Evolutionary conservation across 441 rosid genomes (phyloP).

Genomic region (Erodium chrysanthum): DNA sequence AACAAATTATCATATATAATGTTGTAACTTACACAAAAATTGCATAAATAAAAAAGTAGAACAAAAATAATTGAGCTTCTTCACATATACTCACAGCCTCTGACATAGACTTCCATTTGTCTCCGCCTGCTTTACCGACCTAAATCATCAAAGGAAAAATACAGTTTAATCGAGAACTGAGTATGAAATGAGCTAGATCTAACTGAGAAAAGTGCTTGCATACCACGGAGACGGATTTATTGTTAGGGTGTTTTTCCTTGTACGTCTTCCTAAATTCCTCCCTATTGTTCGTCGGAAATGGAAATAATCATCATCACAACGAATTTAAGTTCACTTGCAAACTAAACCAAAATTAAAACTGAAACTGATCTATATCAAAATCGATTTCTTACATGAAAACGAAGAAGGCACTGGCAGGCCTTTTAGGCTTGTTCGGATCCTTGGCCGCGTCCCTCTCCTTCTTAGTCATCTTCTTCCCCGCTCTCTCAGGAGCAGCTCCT

Average conservation of each 20-base stretch:
- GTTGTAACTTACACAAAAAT: neutral
- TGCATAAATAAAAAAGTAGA: neutral
- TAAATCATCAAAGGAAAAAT: conserved; percentile 1
- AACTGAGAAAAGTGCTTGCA: conserved; percentile 15
- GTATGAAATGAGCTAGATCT: neutral
- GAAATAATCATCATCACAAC: neutral
- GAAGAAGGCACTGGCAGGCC: conserved; percentile 65
- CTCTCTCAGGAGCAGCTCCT: conserved; percentile 33
- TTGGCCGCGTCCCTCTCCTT: conserved; percentile 34
- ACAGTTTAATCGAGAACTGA: neutral
- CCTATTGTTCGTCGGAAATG: conserved; percentile 24
- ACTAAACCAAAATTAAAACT: neutral
- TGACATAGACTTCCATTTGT: conserved; percentile 58
- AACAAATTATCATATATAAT: too few species aligned
- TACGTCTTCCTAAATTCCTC: conserved; percentile 60
- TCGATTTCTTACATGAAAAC: conserved; percentile 42
- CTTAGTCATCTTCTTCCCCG: conserved; percentile 24
- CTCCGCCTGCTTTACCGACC: conserved; percentile 87
- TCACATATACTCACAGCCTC: conserved; percentile 35
- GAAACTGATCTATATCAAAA: neutral
- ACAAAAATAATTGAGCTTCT: neutral
- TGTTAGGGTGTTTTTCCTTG: conserved; percentile 58
- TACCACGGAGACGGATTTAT: conserved; percentile 73
- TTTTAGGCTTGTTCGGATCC: conserved; percentile 71
- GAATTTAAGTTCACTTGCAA: too few species aligned